Base-by-base conservation (phyloP, 371 early-diverging fungal species). In the Circinella minor region DNA sequence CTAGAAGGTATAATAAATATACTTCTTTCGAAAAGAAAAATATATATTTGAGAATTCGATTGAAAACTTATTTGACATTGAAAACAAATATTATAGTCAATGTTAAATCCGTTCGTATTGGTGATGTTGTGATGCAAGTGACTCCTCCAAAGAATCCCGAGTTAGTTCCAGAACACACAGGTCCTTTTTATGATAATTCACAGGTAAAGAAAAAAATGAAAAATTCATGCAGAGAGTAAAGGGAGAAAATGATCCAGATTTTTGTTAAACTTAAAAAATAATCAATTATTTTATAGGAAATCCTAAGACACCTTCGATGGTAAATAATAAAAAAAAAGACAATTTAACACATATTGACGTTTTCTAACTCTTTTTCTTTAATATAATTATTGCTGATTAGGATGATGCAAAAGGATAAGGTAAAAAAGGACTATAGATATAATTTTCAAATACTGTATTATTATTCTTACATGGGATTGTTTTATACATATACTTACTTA, bases 331-430 rank as follows among this genome's bases (percentile, higher is more conserved):
- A 27, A 57, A 57, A 18, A 57, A 5, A 17, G 0, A 1, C 1
- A 4, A 51, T 17, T 15, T 1, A 15, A 51, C 51, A 8, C 8
- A 51, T 17, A 13, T 51, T 51, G 51, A 5, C 4, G 1, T 13
- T n/a, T 51, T 13, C 17, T 17, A 14, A 34, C 27, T 36, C n/a
- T 36, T 9, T 39, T 15, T 48, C 18, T 59, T 27, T 9, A 13
- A 17, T 60, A 7, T 27, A 38, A 7, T 18, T 38, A 55, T 39
- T 67, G 11, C 1, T 10, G 34, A 36, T 46, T 71, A 89, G 89
- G 90, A 88, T 88, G 75, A 88, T 88, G 89, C 88, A 88, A 75
- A 89, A 89, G 63, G 90, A 87, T 66, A 89, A 90, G 77, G 79
- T 80, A 70, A 8, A 17, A 34, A n/a, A 14, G 27, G 27, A 27